phyloP scores from a whole-genome alignment of 1,139 yeast species.

The Komagataea norvegica region DNA sequence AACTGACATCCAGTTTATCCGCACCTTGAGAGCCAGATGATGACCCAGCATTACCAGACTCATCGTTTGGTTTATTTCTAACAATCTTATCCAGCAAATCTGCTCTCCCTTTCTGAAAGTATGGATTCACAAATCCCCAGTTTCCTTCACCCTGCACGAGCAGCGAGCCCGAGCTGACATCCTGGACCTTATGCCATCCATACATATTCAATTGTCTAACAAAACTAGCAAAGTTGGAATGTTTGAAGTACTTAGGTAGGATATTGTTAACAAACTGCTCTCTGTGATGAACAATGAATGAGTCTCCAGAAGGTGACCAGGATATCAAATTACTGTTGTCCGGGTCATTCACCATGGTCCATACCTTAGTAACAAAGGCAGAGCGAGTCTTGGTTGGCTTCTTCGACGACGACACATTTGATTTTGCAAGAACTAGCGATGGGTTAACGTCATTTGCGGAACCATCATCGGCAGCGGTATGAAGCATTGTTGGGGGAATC shows the following conservation, averaged over 20 bases:
- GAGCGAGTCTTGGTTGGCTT: conserved; percentile 41
- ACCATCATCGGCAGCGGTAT: neutral
- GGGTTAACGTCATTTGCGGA: neutral
- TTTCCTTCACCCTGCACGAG: conserved; percentile 64
- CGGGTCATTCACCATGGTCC: conserved; percentile 92
- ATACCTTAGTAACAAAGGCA: conserved; percentile 85
- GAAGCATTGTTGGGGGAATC: conserved; percentile 4
- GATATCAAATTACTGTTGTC: conserved; percentile 63
- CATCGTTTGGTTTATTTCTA: conserved; percentile 45
- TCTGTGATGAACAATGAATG: conserved; percentile 78
- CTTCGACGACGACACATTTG: conserved; percentile 7
- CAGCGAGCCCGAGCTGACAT: conserved; percentile 45
- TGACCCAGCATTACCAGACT: conserved; percentile 32
- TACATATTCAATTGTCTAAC: conserved; percentile 96
- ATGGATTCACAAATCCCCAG: conserved; percentile 94
- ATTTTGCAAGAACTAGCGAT: neutral
- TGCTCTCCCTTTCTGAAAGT: conserved; percentile 65
- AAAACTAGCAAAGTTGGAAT: conserved; percentile 89
- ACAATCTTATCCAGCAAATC: conserved; percentile 74
- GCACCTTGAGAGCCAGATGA: conserved; percentile 33
- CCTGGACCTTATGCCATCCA: conserved; percentile 90
- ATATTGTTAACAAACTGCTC: conserved; percentile 83
- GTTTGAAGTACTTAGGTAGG: conserved; percentile 88
- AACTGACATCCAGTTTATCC: conserved; percentile 46
- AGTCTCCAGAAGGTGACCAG: conserved; percentile 83